Evolutionary conservation across 345 rosid genomes (phyloP), one percentile per base, ranked within the genome.

Genomic region (Gossypium longicalyx): DNA sequence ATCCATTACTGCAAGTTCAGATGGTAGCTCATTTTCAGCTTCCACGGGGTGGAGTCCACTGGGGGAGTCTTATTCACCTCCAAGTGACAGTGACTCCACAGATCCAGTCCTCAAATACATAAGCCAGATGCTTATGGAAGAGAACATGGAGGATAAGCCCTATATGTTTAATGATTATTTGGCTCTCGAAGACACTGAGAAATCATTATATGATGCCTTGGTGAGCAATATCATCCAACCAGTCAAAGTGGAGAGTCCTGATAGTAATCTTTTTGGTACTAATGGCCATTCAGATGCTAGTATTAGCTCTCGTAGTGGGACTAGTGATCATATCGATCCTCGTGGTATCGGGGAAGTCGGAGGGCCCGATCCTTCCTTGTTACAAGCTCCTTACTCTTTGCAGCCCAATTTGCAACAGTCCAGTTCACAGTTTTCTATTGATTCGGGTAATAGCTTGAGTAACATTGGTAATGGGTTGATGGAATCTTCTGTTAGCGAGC

Each of bases 61-160:
- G 20, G 89, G 81, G 51, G 85, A 80, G 41, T 63, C 82, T n/a
- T 62, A 80, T 7, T 84, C 87, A 9, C 84, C 87, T 25, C 82
- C 89, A 5, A 83, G 83, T 74, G 90, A 82, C 16, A 49, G 75
- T 57, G 91, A 89, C 54, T 87, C 89, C 74, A 84, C 90, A 0
- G 87, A 88, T 59, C 80, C 84, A 5, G 88, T 87, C 77, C 82
- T 93, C 60, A 82, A 77, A 20, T 93, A 89, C 80, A 87, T 87
- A 62, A 89, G 83, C 70, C 89, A 85, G 79, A 89, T 91, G n/a
- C 93, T 93, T 53, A 86, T 91, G 93, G 93, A 93, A 44, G 97
- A 93, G 72, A 87, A 87, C 68, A 83, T 83, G 80, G 89, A 85
- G 47, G 91, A 85, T 73, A 85, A 84, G 75, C 82, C 91, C 13